Evolutionary conservation across 169 alveolate species (phyloP), one percentile per base, ranked within the genome.

Genomic region (Plasmodium coatneyi): DNA sequence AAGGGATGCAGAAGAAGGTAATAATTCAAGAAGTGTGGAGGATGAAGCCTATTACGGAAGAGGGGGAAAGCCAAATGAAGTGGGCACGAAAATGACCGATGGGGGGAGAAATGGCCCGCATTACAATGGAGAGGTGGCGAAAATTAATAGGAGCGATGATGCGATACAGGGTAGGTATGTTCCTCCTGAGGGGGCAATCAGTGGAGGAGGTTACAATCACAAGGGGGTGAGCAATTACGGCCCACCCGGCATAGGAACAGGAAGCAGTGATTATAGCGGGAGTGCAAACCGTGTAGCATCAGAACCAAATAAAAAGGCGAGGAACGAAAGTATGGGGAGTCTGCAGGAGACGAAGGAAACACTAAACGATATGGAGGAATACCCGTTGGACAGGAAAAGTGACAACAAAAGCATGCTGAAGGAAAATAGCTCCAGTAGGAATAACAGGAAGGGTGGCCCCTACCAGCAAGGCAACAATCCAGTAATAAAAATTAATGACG

Each of bases 401-500:
- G 90, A 89, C n/a, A 43, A 34, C 0, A 80, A 80, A 49, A 76
- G 60, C n/a, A 46, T 89, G 16, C 4, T 89, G n/a, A 89, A 80
- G 22, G 94, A 89, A 16, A 71, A 89, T 32, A 56, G 82, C 1
- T 60, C 71, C 30, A 80, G 25, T 43, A 89, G 94, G 56, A 79
- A 89, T 22, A 89, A 3, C 19, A 89, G 94, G 52, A 89, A 89
- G 14, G 16, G 74, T 36, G 34, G n/a, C n/a, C 94, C 94, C 14
- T 84, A 84, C 78, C 92, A 84, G 9, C 41, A 52, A 82, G 28
- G 34, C 7, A 82, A 66, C 52, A 89, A 32, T 70, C 79, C 94
- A 4, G 94, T 89, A 12, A 80, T 89, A 43, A 89, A 89, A 80
- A 89, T 46, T 7, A 89, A 78, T n/a, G 94, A 89, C 3, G 94